Conservation (phyloP, 805 yeast species). For the Naumovozyma baii region DNA sequence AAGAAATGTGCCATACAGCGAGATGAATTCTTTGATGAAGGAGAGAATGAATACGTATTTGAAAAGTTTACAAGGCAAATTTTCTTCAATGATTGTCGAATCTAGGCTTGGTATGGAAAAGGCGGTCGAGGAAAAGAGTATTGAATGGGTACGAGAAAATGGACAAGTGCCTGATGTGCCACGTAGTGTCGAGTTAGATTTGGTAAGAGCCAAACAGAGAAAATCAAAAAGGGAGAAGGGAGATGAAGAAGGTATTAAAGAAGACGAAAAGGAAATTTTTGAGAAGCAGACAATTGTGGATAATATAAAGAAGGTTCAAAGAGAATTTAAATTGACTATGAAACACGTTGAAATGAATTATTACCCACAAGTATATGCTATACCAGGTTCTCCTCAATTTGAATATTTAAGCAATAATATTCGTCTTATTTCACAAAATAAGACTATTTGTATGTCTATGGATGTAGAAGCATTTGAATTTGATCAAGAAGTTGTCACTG, state of each 20-base stretch:
- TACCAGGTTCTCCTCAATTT: constrained; percentile 14
- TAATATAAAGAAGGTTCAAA: background rate
- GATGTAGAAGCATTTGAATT: constrained; percentile 52
- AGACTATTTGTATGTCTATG: constrained; percentile 34
- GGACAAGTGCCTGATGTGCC: constrained; percentile 7
- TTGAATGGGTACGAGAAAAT: constrained; percentile 3
- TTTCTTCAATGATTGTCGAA: background rate
- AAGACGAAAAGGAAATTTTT: constrained; percentile 3
- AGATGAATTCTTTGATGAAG: too few species aligned
- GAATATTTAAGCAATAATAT: constrained; percentile 15
- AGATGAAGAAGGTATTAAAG: constrained; percentile 1
- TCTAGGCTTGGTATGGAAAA: constrained; percentile 2
- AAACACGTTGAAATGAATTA: background rate
- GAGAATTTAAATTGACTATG: background rate
- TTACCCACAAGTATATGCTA: constrained; percentile 8
- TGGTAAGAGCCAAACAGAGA: background rate
- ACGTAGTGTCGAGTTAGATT: background rate
- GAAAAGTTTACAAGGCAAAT: background rate
- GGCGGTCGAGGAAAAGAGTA: background rate
- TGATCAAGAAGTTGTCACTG: constrained; percentile 37
- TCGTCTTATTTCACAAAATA: constrained; percentile 12
- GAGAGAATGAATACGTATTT: background rate
- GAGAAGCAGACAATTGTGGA: background rate
- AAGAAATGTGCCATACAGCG: too few species aligned
- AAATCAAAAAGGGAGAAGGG: background rate